Evolutionary conservation across 805 yeast genomes (phyloP).

Genomic region (Wickerhamiella nectarea): DNA sequence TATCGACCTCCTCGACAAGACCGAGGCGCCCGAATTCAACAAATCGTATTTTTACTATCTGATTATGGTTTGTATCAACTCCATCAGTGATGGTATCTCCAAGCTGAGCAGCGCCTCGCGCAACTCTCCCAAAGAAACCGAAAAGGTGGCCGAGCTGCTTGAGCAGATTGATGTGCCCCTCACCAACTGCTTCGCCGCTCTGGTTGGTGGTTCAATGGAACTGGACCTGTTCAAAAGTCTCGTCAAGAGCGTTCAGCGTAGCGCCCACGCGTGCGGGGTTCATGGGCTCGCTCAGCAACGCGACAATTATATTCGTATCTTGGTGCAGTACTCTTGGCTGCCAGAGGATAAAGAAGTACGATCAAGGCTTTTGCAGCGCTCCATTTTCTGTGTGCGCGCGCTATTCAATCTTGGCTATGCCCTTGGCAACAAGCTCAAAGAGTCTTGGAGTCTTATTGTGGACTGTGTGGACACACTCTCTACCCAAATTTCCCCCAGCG

Average conservation of each 20-base stretch:
- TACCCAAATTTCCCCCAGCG: slow-evolving; percentile 3
- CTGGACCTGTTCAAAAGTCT: slow-evolving; percentile 52
- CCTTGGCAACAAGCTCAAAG: slow-evolving; percentile 57
- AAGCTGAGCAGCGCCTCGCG: slow-evolving; percentile 20
- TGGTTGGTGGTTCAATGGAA: slow-evolving; percentile 55
- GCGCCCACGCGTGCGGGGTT: slow-evolving; percentile 72
- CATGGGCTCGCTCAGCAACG: slow-evolving; percentile 44
- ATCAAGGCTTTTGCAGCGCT: slow-evolving; percentile 41
- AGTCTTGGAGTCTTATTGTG: slow-evolving; percentile 51
- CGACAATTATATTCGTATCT: slow-evolving; percentile 36
- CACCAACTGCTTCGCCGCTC: slow-evolving; percentile 34
- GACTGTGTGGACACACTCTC: slow-evolving; percentile 17
- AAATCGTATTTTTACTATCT: slow-evolving; percentile 48
- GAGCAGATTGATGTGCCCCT: slow-evolving; percentile 21
- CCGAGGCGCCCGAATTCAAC: slow-evolving; percentile 60
- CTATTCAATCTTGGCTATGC: slow-evolving; percentile 64
- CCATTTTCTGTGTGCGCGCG: slow-evolving; percentile 65
- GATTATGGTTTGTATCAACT: slow-evolving; percentile 38
- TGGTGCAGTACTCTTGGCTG: slow-evolving; percentile 17
- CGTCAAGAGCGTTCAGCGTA: slow-evolving; percentile 62
- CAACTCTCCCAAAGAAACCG: slow-evolving; percentile 1
- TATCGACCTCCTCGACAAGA: slow-evolving; percentile 68
- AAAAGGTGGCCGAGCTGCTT: slow-evolving; percentile 9
- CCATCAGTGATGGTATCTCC: slow-evolving; percentile 51
- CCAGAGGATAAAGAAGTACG: slow-evolving; percentile 10